These are phyloP conservation scores for Boechera retrofracta DNA, from an alignment of 345 rosid genomes.

Conservation along the genomic window DNA sequence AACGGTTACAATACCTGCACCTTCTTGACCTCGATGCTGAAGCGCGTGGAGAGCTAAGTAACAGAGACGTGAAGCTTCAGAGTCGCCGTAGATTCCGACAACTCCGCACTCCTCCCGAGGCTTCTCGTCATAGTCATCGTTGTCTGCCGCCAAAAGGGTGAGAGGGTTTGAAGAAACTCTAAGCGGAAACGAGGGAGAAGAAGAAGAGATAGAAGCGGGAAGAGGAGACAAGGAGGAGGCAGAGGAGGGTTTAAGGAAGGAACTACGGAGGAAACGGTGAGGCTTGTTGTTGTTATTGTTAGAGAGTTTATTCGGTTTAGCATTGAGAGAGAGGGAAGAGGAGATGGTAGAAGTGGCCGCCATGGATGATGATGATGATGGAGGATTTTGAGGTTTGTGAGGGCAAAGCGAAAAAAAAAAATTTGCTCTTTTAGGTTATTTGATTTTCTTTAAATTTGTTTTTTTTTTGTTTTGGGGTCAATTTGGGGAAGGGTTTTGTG, in stretches of 20 bases:
- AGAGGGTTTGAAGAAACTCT: conserved; percentile 43
- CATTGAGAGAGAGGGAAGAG: conserved; percentile 43
- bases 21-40: conserved; percentile 95
- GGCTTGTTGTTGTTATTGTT: conserved; percentile 1
- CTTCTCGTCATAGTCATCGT: conserved; percentile 60
- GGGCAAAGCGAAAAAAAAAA: not conserved
- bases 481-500: conserved; percentile 20
- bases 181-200: conserved; percentile 35
- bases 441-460: not conserved
- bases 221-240: conserved; percentile 22
- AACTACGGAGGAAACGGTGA: conserved; percentile 47
- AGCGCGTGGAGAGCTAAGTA: conserved; percentile 88
- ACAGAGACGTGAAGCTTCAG: conserved; percentile 88
- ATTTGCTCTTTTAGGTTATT: conserved; percentile 32
- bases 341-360: conserved; percentile 52
- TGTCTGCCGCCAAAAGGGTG: conserved; percentile 47
- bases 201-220: conserved; percentile 14
- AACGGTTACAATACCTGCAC: conserved; percentile 89
- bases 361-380: conserved; percentile 43
- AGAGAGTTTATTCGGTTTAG: conserved; percentile 43
- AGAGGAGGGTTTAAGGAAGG: conserved; percentile 48
- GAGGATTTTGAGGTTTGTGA: conserved; percentile 25
- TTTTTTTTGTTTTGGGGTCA: not conserved
- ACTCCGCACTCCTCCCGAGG: conserved; percentile 95
- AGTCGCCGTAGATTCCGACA: conserved; percentile 83